phyloP scores from a whole-genome alignment of 495 filamentous ascomycete species.

The Zalerion maritima region DNA sequence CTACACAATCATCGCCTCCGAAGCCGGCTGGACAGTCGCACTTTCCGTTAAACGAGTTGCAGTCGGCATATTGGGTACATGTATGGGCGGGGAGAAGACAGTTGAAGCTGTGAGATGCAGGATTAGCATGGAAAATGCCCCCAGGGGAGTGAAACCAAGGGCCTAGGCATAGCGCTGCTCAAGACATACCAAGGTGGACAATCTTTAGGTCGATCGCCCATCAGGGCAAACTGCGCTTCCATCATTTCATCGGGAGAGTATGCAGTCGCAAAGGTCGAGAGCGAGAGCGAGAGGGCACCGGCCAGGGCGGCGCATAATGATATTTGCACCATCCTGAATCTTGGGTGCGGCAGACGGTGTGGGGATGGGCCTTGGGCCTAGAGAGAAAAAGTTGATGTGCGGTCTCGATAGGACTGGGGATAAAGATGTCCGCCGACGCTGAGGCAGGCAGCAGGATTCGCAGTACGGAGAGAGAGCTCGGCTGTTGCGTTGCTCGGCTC shows the following conservation, averaged over 20 bases:
- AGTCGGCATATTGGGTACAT: constrained; percentile 76
- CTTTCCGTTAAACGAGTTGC: constrained; percentile 76
- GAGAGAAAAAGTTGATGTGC: too few species aligned
- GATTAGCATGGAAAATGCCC: constrained; percentile 8
- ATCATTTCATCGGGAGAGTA: constrained; percentile 34
- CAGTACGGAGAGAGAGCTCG: too few species aligned
- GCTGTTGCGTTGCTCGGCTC: too few species aligned
- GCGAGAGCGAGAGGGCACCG: too few species aligned
- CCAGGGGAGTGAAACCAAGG: neutral
- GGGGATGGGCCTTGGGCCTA: too few species aligned
- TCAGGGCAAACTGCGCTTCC: constrained; percentile 32
- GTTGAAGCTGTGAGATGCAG: constrained; percentile 62
- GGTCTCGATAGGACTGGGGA: too few species aligned
- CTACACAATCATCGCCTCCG: constrained; percentile 80
- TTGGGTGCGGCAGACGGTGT: too few species aligned
- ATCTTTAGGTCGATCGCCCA: constrained; percentile 40
- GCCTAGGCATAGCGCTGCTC: constrained; percentile 1
- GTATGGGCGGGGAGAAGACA: constrained; percentile 84
- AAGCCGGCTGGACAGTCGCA: constrained; percentile 85
- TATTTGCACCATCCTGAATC: too few species aligned
- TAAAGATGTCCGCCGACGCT: too few species aligned
- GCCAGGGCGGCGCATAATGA: constrained; percentile 2
- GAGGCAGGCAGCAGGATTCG: too few species aligned
- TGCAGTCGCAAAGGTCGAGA: too few species aligned
- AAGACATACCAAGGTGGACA: constrained; percentile 48